Conservation (phyloP, 768 basidiomycete species). For the Russula brevipes region DNA sequence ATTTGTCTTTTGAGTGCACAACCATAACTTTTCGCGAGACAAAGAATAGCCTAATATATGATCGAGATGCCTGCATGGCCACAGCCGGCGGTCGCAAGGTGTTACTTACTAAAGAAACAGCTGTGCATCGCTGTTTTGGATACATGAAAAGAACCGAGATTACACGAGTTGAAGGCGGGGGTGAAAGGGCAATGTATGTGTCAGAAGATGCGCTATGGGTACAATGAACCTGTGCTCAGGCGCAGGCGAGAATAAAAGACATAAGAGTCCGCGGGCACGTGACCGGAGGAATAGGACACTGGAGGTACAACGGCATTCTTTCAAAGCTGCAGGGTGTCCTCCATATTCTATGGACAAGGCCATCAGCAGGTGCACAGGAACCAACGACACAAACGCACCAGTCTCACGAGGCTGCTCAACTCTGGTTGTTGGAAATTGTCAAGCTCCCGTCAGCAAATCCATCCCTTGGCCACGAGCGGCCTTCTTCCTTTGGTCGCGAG, state of each 20-base stretch:
- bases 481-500: slow-evolving; percentile 10
- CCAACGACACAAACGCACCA: slow-evolving; percentile 3
- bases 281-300: too few species aligned
- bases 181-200: neutral
- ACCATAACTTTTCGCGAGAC: too few species aligned
- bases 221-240: neutral
- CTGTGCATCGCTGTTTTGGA: neutral
- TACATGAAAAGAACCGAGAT: neutral
- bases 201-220: neutral
- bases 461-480: neutral
- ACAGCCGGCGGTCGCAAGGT: neutral
- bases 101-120: neutral
- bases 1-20: too few species aligned
- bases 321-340: slow-evolving; percentile 3
- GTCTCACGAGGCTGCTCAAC: slow-evolving; percentile 16
- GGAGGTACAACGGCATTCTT: too few species aligned
- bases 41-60: neutral
- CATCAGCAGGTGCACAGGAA: neutral
- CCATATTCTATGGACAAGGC: slow-evolving; percentile 1
- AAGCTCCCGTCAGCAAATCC: slow-evolving; percentile 14
- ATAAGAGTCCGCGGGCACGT: neutral
- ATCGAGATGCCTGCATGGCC: neutral
- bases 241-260: neutral
- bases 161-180: neutral
- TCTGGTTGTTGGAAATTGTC: slow-evolving; percentile 18